These are phyloP conservation scores for Backusella liffmaniae DNA, from an alignment of 192 early-diverging fungal genomes.

Conservation along the genomic window DNA sequence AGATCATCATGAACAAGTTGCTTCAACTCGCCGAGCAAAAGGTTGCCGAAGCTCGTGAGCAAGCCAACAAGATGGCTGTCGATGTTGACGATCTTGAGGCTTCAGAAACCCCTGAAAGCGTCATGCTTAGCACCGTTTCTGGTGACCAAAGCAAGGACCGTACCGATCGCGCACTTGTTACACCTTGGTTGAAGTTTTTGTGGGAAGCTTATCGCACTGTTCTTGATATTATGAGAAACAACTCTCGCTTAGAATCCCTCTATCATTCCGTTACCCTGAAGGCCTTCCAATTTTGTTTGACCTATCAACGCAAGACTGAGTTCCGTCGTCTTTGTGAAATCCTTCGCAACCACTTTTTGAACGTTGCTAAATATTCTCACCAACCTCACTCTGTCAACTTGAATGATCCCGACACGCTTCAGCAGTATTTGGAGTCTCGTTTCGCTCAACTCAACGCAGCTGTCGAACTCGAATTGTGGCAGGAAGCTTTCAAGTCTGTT, in stretches of 20 bases:
- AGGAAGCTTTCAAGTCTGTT: constrained; percentile 95
- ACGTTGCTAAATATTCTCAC: constrained; percentile 88
- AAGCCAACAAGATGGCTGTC: constrained; percentile 86
- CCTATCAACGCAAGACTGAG: constrained; percentile 95
- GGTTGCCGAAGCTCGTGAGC: constrained; percentile 86
- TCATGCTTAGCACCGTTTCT: constrained; percentile 93
- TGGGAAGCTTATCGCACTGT: constrained; percentile 99
- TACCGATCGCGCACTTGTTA: constrained; percentile 96
- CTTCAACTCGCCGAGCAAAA: constrained; percentile 85
- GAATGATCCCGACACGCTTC: constrained; percentile 93
- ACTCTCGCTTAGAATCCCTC: constrained; percentile 87
- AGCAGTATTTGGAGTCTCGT: constrained; percentile 94
- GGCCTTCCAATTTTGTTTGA: constrained; percentile 96
- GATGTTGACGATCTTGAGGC: constrained; percentile 97
- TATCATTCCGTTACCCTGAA: constrained; percentile 91
- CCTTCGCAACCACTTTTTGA: constrained; percentile 90
- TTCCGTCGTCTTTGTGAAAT: constrained; percentile 98
- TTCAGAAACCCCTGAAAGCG: constrained; percentile 93
- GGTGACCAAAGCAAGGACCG: constrained; percentile 94
- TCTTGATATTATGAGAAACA: constrained; percentile 96
- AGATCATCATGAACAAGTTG: constrained; percentile 84
- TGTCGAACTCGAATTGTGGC: constrained; percentile 97
- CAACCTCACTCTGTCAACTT: constrained; percentile 94
- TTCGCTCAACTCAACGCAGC: constrained; percentile 96
- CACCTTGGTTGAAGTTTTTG: constrained; percentile 98